phyloP scores from a whole-genome alignment of 768 basidiomycete genomes.

The Mycena indigotica region DNA sequence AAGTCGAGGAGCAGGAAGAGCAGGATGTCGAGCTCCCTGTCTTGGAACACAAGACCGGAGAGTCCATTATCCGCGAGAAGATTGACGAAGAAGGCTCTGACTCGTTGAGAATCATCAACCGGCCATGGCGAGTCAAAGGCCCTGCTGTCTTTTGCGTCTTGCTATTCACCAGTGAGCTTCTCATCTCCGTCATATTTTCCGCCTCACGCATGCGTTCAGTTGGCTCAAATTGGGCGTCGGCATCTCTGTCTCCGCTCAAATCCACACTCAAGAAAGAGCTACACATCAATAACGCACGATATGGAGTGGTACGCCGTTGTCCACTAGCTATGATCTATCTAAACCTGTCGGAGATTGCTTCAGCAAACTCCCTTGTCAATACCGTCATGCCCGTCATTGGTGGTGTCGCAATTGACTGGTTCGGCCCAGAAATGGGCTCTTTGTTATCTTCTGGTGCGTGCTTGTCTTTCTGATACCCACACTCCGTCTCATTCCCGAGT shows the following conservation, averaged over 20 bases:
- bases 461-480: neutral
- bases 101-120: conserved; percentile 28
- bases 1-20: too few relatives aligned
- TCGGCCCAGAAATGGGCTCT: conserved; percentile 8
- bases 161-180: conserved; percentile 4
- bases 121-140: conserved; percentile 11
- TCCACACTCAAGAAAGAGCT: conserved; percentile 10
- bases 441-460: conserved; percentile 10
- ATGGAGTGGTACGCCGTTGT: conserved; percentile 4
- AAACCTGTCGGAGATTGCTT: neutral
- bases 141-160: conserved; percentile 8
- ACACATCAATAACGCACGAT: conserved; percentile 7
- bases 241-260: conserved; percentile 11
- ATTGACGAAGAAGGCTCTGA: neutral
- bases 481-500: neutral
- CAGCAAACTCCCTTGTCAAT: conserved; percentile 7
- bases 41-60: neutral
- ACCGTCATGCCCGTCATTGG: conserved; percentile 6
- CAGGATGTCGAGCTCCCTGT: too few relatives aligned
- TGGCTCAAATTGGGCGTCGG: conserved; percentile 10
- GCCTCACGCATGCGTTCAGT: neutral
- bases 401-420: conserved; percentile 10
- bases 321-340: neutral
- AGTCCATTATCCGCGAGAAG: neutral
- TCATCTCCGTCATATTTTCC: neutral